Evolutionary conservation across 2,329 filamentous ascomycete genomes (phyloP).

Genomic region (Colletotrichum higginsianum): DNA sequence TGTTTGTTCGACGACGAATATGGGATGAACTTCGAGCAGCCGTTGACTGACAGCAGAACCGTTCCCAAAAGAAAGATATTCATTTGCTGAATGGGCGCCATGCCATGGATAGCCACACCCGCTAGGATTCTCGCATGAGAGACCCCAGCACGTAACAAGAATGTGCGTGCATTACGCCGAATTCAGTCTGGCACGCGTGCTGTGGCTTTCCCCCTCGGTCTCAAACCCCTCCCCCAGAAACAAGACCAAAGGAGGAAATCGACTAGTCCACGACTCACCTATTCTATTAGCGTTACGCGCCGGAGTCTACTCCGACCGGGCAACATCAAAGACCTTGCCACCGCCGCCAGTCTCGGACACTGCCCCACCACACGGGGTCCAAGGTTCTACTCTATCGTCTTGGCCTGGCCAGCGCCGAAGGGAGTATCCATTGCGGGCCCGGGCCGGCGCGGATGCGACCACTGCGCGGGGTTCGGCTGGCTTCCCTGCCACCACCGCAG

Average conservation of each 20-base stretch:
- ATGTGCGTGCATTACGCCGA: neutral
- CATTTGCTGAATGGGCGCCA: neutral
- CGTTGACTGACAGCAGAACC: too few relatives aligned
- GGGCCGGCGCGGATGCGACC: neutral
- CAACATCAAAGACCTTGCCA: conserved; percentile 1
- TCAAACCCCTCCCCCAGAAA: neutral
- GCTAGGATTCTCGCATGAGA: neutral
- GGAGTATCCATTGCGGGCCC: conserved; percentile 4
- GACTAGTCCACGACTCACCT: neutral
- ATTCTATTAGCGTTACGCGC: neutral
- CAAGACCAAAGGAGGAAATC: neutral
- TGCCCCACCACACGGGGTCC: conserved; percentile 1
- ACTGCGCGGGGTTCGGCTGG: neutral
- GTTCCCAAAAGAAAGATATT: too few relatives aligned
- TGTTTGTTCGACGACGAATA: neutral
- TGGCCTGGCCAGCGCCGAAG: neutral
- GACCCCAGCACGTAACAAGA: neutral
- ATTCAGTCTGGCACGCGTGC: neutral
- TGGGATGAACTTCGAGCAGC: neutral
- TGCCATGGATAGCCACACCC: neutral
- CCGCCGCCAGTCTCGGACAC: conserved; percentile 6
- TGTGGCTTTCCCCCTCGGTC: neutral
- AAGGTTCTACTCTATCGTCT: neutral
- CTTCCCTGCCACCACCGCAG: neutral
- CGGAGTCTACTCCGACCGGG: conserved; percentile 4